These are phyloP conservation scores for Handroanthus guayacan DNA, from an alignment of 257 asterid species.

Conservation along the genomic window DNA sequence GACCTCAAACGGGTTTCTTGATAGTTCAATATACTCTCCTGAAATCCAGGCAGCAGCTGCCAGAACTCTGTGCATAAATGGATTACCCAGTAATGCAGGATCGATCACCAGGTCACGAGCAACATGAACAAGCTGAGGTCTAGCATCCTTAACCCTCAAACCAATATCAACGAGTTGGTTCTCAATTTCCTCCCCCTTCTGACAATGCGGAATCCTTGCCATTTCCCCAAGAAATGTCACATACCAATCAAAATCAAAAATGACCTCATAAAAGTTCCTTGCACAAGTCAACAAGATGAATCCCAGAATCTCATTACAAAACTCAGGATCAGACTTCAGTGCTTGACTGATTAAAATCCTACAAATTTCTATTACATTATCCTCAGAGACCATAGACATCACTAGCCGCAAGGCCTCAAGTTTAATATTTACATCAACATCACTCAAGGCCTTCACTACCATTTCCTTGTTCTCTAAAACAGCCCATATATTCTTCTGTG, in stretches of 20 bases:
- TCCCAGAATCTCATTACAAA: slow-evolving; percentile 87
- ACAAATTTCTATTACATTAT: slow-evolving; percentile 81
- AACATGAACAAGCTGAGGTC: slow-evolving; percentile 80
- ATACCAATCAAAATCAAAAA: slow-evolving; percentile 92
- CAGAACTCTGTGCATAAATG: slow-evolving; percentile 68
- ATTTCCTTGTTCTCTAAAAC: slow-evolving; percentile 87
- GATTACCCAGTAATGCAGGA: slow-evolving; percentile 93
- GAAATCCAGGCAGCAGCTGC: slow-evolving; percentile 92
- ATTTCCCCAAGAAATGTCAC: slow-evolving; percentile 88
- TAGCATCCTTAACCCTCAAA: slow-evolving; percentile 95
- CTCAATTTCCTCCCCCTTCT: slow-evolving; percentile 82
- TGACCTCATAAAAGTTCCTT: slow-evolving; percentile 73
- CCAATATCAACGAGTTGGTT: slow-evolving; percentile 87
- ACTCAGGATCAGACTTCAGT: slow-evolving; percentile 84
- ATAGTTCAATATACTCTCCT: slow-evolving; percentile 87
- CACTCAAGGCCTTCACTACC: slow-evolving; percentile 91
- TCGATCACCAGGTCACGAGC: slow-evolving; percentile 88
- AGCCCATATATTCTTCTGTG: slow-evolving; percentile 72
- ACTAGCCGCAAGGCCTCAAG: slow-evolving; percentile 88
- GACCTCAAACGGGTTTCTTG: slow-evolving; percentile 83
- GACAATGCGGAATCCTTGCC: slow-evolving; percentile 87
- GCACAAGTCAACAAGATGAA: slow-evolving; percentile 74
- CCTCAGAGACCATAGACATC: slow-evolving; percentile 90
- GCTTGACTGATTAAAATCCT: slow-evolving; percentile 86
- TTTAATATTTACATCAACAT: slow-evolving; percentile 74